Evolutionary conservation across 352 stramenopile species (phyloP), one percentile per base, ranked within the genome.

Genomic region (Globisporangium echinulatum): DNA sequence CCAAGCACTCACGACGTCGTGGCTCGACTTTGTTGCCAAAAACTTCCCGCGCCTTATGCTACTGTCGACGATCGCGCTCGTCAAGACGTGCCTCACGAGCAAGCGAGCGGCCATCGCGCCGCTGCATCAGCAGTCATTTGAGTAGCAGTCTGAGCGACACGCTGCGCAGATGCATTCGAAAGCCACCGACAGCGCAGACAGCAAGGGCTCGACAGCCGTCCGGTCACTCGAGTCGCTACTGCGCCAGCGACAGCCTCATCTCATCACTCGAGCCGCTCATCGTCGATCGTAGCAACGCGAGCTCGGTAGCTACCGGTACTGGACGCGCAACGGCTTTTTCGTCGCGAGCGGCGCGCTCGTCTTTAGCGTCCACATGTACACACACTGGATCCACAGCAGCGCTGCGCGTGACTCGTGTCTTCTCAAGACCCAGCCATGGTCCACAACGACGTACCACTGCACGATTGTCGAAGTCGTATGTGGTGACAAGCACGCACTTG

Each of bases 11-110:
- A 19, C 49, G 9, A 52, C 52, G 11, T 61, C 56, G 6, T 56
- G 56, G 56, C 0, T 61, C 39, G 56, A 61, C 56, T 61, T 56
- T 6, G 3, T 49, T 5, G 5, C 38, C 5, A 61, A 61, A 48
- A 61, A 52, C 10, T 60, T 60, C 9, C 38, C 44, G 46, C 43
- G 19, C 6, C 19, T 54, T 19, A 19, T 19, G 17, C 17, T 19
- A 19, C 17, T 19, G 7, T 14, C 14, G 5, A 43, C 53, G 15
- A 52, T 54, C 44, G n/a, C 15, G 10, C 36, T 54, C 19, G 25
- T 54, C 37, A 58, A 58, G 14, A 51, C 53, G 19, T 51, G 53
- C 25, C 5, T 58, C 19, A 25, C 53, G 7, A 19, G 5, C 17
- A 11, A 11, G 25, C 33, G 15, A 49, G 50, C 36, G 8, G 14